Conservation (phyloP, 2,329 filamentous ascomycete genomes). For the Waltergamsia citrina region DNA sequence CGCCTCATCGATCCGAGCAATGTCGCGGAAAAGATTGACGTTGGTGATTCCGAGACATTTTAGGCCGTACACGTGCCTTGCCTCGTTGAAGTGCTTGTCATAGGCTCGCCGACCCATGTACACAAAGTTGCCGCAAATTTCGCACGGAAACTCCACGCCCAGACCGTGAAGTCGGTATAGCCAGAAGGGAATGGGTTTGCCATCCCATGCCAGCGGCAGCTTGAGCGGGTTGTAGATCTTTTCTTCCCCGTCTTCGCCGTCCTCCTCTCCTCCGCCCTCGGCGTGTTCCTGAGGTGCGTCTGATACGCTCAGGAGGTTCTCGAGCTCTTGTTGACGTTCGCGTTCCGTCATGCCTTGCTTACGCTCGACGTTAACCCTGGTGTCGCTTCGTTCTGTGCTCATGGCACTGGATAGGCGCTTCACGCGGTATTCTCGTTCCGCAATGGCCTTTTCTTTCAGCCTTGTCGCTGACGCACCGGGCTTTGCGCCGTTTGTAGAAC, state of each 20-base stretch:
- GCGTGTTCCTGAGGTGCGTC: constrained; percentile 21
- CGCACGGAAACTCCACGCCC: constrained; percentile 89
- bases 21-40: constrained; percentile 85
- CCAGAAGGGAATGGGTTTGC: constrained; percentile 98
- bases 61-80: constrained; percentile 83
- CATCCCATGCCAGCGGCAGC: constrained; percentile 92
- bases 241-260: constrained; percentile 70
- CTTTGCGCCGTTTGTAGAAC: constrained; percentile 14
- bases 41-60: constrained; percentile 92
- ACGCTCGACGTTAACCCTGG: constrained; percentile 87
- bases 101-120: constrained; percentile 96
- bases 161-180: constrained; percentile 93
- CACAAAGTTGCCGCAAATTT: constrained; percentile 97
- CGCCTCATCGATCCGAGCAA: constrained; percentile 85
- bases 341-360: constrained; percentile 96
- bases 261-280: constrained; percentile 59
- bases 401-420: constrained; percentile 73
- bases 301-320: constrained; percentile 58
- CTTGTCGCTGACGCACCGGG: constrained; percentile 32
- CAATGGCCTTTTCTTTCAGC: constrained; percentile 82
- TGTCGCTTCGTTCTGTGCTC: constrained; percentile 80
- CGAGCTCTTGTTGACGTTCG: constrained; percentile 87
- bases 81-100: constrained; percentile 97
- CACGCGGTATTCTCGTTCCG: constrained; percentile 78
- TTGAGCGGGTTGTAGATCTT: constrained; percentile 97